These are phyloP conservation scores for Rhodamnia argentea DNA, from an alignment of 345 rosid genomes.

Conservation along the genomic window DNA sequence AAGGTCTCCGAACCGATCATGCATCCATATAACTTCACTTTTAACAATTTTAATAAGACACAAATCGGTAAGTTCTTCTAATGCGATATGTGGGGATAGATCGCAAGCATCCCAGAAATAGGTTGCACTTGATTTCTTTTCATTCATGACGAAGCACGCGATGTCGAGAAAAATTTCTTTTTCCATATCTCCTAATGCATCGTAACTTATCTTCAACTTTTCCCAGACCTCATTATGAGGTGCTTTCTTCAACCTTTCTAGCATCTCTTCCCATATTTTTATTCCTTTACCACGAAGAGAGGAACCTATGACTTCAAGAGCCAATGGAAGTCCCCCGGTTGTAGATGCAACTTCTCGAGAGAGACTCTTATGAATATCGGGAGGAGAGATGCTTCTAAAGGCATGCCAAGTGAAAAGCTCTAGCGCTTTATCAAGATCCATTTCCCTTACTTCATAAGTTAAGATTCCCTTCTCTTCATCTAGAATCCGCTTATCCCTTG, in stretches of 20 bases:
- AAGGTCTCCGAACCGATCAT: background rate
- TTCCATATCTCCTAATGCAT: background rate
- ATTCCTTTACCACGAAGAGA: background rate
- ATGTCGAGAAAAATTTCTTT: background rate
- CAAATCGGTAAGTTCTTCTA: background rate
- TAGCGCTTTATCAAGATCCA: background rate
- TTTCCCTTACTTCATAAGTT: background rate
- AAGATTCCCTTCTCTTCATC: background rate
- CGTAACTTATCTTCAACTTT: background rate
- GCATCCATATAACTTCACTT: background rate
- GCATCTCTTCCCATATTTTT: background rate
- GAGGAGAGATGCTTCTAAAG: accelerated
- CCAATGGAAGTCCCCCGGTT: background rate
- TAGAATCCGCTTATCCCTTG: accelerated
- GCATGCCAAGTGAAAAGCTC: background rate
- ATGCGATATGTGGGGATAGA: background rate
- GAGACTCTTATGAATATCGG: accelerated
- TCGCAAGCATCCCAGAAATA: background rate
- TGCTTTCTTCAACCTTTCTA: accelerated
- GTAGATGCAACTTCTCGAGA: background rate
- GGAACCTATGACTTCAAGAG: background rate
- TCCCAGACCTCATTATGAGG: background rate
- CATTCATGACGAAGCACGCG: background rate
- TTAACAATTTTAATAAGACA: background rate
- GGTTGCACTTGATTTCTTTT: background rate